Percentiles rank a stretch among this genome's conserved stretches.
Conservation (phyloP, 371 early-diverging fungal species). For the Blakeslea trispora region DNA sequence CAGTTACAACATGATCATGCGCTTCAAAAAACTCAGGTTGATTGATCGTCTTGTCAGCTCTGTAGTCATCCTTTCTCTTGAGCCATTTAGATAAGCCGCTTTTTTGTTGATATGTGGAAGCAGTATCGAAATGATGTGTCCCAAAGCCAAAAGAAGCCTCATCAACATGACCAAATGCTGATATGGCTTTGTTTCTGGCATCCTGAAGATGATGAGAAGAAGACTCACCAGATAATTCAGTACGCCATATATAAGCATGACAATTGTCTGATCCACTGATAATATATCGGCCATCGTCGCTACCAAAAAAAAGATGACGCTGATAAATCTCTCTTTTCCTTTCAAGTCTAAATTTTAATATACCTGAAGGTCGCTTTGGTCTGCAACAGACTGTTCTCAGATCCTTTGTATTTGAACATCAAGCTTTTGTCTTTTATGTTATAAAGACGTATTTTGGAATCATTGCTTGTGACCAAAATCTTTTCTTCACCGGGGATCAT, state of each 20-base stretch:
- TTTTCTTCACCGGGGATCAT: slow-evolving; percentile 52
- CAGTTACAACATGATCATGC: slow-evolving; percentile 57
- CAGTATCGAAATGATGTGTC: slow-evolving; percentile 2
- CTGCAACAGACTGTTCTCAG: slow-evolving; percentile 65
- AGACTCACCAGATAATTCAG: slow-evolving; percentile 40
- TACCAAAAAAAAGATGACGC: slow-evolving; percentile 7
- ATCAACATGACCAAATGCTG: slow-evolving; percentile 16
- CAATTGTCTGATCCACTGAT: slow-evolving; percentile 84
- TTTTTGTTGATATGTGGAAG: slow-evolving; percentile 7
- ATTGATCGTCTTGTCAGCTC: slow-evolving; percentile 23
- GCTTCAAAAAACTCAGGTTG: slow-evolving; percentile 46
- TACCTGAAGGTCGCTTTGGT: slow-evolving; percentile 75
- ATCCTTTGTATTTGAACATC: slow-evolving; percentile 77
- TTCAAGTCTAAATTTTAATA: no score
- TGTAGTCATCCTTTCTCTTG: slow-evolving; percentile 17
- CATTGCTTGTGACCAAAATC: slow-evolving; percentile 77
- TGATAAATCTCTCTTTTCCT: no score
- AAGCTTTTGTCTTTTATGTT: slow-evolving; percentile 74
- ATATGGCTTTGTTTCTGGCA: slow-evolving; percentile 15
- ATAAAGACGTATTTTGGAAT: slow-evolving; percentile 79
- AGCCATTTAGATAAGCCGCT: slow-evolving; percentile 27
- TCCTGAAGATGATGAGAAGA: slow-evolving; percentile 19
- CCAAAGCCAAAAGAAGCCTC: slow-evolving; percentile 11
- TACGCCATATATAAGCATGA: slow-evolving; percentile 75
- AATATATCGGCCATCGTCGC: slow-evolving; percentile 76